These are phyloP conservation scores for Tetrapisispora iriomotensis DNA, from an alignment of 805 yeast genomes.

Conservation along the genomic window DNA sequence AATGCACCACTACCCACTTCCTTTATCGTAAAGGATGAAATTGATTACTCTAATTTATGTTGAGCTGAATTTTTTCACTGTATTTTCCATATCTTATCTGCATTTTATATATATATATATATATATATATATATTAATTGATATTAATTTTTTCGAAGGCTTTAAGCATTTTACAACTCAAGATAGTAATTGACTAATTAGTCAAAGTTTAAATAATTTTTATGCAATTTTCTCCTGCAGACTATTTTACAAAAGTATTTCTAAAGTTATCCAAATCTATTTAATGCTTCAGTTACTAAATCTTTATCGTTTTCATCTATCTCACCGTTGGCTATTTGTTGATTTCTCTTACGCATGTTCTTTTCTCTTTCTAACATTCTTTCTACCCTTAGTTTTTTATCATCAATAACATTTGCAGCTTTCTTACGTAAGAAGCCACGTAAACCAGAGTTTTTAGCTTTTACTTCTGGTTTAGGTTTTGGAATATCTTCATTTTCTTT, in stretches of 20 bases:
- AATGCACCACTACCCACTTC: slow-evolving; percentile 50
- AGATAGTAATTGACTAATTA: too few relatives aligned
- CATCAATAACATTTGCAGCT: slow-evolving; percentile 75
- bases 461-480: slow-evolving; percentile 55
- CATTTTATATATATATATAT: neutral
- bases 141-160: too few relatives aligned
- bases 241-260: too few relatives aligned
- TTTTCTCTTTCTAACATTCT: slow-evolving; percentile 67
- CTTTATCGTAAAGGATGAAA: slow-evolving; percentile 25
- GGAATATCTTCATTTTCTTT: slow-evolving; percentile 41
- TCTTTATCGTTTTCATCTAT: slow-evolving; percentile 43
- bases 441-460: slow-evolving; percentile 74
- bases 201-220: neutral
- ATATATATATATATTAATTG: neutral
- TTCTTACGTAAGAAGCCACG: slow-evolving; percentile 75
- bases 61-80: neutral
- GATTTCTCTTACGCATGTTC: slow-evolving; percentile 47
- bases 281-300: slow-evolving; percentile 32
- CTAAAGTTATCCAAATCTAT: slow-evolving; percentile 29
- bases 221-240: too few relatives aligned
- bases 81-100: neutral
- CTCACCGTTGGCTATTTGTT: slow-evolving; percentile 38
- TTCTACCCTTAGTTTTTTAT: slow-evolving; percentile 70
- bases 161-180: too few relatives aligned
- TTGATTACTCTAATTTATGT: slow-evolving; percentile 15